Base-by-base conservation (phyloP, 148 eudicot genomes). In the Persicaria tinctoria region DNA sequence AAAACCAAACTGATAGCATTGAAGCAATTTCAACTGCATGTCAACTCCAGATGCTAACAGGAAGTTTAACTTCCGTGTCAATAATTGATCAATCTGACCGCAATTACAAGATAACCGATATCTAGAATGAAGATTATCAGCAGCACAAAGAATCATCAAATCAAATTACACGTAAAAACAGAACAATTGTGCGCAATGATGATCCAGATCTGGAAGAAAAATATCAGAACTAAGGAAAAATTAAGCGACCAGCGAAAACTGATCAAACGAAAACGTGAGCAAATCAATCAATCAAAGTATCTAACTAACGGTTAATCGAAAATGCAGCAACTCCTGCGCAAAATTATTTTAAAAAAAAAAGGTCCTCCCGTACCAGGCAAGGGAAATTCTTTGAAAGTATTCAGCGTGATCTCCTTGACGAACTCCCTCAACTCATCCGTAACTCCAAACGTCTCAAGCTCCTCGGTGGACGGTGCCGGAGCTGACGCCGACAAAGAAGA, bases 341-440 rank as follows among this genome's bases (percentile, higher is more conserved):
- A 32, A 32, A 53, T 53, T 53, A 16, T 23, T 23, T 23, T 0
- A 23, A 23, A 23, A 23, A 23, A 50, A 17, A 77, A 57, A 2
- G 73, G 48, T 9, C 38, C 66, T 2, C 5, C 0, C 16, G 18
- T 59, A 91, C 98, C 95, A 78, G 83, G 80, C 73, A 91, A 73
- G 0, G 97, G 98, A 74, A 94, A 94, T 83, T 91, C 93, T 49
- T 81, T 83, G 60, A 94, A 94, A 32, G 98, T 94, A 62, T 70
- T 76, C 32, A 80, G 66, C 2, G 85, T 83, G 59, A 94, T 91
- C 74, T 79, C 90, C 79, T 89, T 82, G 6, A 94, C 95, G 78
- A 94, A 94, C 76, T 94, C 97, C 74, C 90, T 81, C 83, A 94
- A 74, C 63, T 93, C 98, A 70, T 91, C 97, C 18, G 90, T 87